phyloP scores from a whole-genome alignment of 148 eudicot species.

The Camellia sinensis region DNA sequence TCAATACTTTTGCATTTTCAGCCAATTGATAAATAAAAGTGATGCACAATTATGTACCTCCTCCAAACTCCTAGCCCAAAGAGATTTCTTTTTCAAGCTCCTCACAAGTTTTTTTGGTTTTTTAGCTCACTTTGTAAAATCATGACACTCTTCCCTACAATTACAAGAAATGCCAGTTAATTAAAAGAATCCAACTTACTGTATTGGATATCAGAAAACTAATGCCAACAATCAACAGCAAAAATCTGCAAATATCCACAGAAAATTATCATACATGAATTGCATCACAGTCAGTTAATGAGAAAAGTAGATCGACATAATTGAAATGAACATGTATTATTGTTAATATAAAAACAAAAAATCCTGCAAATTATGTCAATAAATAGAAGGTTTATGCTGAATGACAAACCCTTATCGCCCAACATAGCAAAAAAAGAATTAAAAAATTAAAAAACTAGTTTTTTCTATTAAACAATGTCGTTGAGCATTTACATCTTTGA shows the following conservation, averaged over 20 bases:
- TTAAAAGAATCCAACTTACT: neutral
- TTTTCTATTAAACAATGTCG: neutral
- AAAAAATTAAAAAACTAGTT: neutral
- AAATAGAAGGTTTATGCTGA: neutral
- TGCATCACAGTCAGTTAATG: neutral
- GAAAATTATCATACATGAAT: neutral
- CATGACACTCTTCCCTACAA: constrained; percentile 67
- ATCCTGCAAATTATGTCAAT: neutral
- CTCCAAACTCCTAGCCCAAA: constrained; percentile 83
- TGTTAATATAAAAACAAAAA: neutral
- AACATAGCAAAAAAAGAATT: neutral
- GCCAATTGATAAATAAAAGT: constrained; percentile 3
- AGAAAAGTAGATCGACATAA: neutral
- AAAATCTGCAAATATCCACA: neutral
- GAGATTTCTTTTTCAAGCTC: constrained; percentile 88
- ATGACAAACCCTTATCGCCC: neutral
- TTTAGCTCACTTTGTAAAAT: constrained; percentile 78
- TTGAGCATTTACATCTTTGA: neutral
- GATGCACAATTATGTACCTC: constrained; percentile 49
- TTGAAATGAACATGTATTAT: neutral
- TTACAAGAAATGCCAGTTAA: constrained; percentile 5
- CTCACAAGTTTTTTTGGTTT: constrained; percentile 77
- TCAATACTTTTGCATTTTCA: neutral
- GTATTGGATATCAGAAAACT: constrained; percentile 7
- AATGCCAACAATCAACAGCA: constrained; percentile 1